Conservation (phyloP, 1,284 basidiomycete genomes). For the Pascua guehoae region DNA sequence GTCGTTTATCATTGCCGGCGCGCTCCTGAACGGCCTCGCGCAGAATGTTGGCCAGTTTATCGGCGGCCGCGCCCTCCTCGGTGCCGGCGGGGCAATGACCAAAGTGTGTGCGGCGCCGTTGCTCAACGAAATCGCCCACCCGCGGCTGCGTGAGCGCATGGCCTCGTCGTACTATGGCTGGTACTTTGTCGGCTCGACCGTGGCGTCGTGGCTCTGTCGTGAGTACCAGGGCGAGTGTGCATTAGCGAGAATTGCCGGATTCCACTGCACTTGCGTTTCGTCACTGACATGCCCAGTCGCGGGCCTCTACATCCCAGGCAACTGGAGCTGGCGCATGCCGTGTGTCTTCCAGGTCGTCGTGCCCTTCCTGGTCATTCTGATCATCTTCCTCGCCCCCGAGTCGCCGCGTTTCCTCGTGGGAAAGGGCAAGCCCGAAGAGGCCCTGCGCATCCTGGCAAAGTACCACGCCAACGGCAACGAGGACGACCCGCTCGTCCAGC, state of each 20-base stretch:
- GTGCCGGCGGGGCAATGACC: conserved; percentile 28
- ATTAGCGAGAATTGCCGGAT: too few species aligned
- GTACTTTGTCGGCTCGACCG: conserved; percentile 15
- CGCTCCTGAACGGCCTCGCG: conserved; percentile 27
- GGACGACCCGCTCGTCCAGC: conserved; percentile 24
- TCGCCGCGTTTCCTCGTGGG: conserved; percentile 49
- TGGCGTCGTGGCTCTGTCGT: conserved; percentile 10
- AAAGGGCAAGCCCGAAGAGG: conserved; percentile 28
- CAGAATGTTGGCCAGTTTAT: conserved; percentile 16
- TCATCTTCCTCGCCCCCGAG: conserved; percentile 6
- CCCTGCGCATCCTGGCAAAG: conserved; percentile 27
- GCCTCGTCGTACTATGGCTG: conserved; percentile 12
- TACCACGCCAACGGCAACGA: conserved; percentile 30
- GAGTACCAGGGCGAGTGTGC: background rate
- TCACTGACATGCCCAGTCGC: background rate
- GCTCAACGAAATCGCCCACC: conserved; percentile 27
- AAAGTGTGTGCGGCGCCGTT: conserved; percentile 22
- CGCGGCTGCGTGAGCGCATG: conserved; percentile 23
- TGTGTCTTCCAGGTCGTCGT: conserved; percentile 13
- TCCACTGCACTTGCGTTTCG: background rate
- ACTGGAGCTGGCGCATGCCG: conserved; percentile 21
- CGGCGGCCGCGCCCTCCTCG: conserved; percentile 26
- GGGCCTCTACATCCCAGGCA: conserved; percentile 12
- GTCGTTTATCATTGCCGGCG: conserved; percentile 26
- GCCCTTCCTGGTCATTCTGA: conserved; percentile 9